phyloP scores from a whole-genome alignment of 805 yeast genomes.

The Alloascoidea africana region DNA sequence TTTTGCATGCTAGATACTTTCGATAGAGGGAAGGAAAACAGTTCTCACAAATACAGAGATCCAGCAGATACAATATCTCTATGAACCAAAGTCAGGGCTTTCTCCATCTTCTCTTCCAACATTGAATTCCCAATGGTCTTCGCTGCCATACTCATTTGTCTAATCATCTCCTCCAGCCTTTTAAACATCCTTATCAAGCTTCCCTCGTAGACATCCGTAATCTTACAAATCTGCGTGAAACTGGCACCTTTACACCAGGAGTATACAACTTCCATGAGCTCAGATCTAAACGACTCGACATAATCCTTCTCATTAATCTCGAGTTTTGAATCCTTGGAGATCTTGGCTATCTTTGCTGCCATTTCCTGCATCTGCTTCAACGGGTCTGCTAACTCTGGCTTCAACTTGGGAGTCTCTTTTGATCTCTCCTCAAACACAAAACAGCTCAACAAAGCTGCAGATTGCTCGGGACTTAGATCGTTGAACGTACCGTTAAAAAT shows the following conservation, averaged over 20 bases:
- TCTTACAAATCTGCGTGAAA: conserved; percentile 92
- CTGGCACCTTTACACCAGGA: conserved; percentile 96
- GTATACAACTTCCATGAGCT: conserved; percentile 91
- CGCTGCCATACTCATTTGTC: conserved; percentile 85
- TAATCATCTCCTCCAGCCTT: conserved; percentile 81
- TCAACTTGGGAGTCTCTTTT: conserved; percentile 71
- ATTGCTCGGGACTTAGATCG: conserved; percentile 75
- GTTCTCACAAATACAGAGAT: conserved; percentile 49
- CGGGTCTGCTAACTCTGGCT: conserved; percentile 89
- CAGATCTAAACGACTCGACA: conserved; percentile 81
- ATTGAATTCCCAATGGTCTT: conserved; percentile 87
- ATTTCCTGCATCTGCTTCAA: conserved; percentile 75
- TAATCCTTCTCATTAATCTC: conserved; percentile 87
- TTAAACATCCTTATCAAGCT: conserved; percentile 89
- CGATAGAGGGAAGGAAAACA: background rate
- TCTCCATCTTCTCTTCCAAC: conserved; percentile 78
- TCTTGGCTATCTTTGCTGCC: conserved; percentile 83
- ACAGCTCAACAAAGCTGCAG: conserved; percentile 85
- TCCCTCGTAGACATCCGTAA: conserved; percentile 98
- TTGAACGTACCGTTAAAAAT: conserved; percentile 92
- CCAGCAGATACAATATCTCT: conserved; percentile 97
- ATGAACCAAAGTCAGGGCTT: conserved; percentile 72
- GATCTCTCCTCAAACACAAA: conserved; percentile 96
- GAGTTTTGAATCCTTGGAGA: conserved; percentile 77
- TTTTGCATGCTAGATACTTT: background rate